Evolutionary conservation across 1,139 yeast species (phyloP).

Genomic region (Wickerhamiella pararugosa): DNA sequence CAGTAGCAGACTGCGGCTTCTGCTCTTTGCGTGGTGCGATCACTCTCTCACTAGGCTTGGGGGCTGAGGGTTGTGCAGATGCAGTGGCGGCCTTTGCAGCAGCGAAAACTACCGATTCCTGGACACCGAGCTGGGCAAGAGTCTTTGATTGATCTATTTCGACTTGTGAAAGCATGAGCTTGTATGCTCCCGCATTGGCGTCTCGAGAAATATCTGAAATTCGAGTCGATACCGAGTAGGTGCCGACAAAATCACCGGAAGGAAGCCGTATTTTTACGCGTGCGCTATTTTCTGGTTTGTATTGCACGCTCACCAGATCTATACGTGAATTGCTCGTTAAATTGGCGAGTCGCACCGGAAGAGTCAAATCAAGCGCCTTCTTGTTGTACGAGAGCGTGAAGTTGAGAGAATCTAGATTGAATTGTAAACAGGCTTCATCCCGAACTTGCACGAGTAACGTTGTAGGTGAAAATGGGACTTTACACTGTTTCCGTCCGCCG

Average conservation of each 20-base stretch:
- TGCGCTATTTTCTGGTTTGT: background rate
- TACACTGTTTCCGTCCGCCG: too few species aligned
- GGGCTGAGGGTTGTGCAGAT: background rate
- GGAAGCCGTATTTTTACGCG: constrained; percentile 14
- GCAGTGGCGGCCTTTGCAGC: background rate
- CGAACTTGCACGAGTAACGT: constrained; percentile 6
- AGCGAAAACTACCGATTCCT: constrained; percentile 2
- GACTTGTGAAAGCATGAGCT: constrained; percentile 6
- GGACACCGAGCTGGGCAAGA: constrained; percentile 2
- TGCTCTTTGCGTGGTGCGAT: background rate
- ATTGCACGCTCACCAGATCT: constrained; percentile 7
- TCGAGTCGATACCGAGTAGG: constrained; percentile 7
- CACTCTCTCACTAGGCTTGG: too few species aligned
- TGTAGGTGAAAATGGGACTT: too few species aligned
- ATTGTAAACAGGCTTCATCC: constrained; percentile 11
- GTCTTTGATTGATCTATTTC: background rate
- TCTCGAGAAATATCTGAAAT: constrained; percentile 7
- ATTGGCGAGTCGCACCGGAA: constrained; percentile 13
- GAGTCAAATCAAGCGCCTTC: constrained; percentile 13
- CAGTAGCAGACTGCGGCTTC: background rate
- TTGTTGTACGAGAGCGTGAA: constrained; percentile 10
- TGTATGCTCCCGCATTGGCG: constrained; percentile 6
- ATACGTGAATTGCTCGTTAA: constrained; percentile 14
- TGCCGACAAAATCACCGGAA: constrained; percentile 11
- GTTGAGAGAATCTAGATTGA: constrained; percentile 6